Evolutionary conservation across 2,329 filamentous ascomycete genomes (phyloP), one percentile per base, ranked within the genome.

Genomic region (Paraconiothyrium sp.): DNA sequence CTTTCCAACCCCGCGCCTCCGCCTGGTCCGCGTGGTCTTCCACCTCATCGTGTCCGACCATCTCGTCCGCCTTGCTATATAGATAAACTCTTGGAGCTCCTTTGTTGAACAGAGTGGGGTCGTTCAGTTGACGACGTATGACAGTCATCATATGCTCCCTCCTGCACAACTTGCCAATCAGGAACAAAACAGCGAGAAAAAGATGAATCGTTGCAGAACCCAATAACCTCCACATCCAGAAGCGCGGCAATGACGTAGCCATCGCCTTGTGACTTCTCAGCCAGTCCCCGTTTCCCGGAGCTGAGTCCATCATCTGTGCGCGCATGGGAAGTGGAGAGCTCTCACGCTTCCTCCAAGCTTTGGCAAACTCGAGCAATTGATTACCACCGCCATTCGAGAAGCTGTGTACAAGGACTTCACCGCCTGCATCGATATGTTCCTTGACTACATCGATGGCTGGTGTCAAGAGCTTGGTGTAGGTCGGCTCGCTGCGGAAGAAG

Each of bases 21-120:
- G 86, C 83, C 39, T 81, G 74, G 2, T 82, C 81, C 0, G 82
- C 84, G 67, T 89, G 84, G 14, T 77, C 78, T 65, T 88, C 85
- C 0, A 89, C 83, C 62, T 89, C 86, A 60, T 84, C 70, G 72
- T 81, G 85, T 3, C 77, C 72, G 11, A 90, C 87, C 62, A 90
- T 80, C 47, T 84, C 78, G 64, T 90, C 88, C 51, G 82, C 82
- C 61, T 83, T 84, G 64, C 85, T 87, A 69, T 89, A 90, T 32
- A 89, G 64, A 72, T 88, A 89, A 60, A 89, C 67, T 54, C 85
- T 79, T 20, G 82, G 81, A 1, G 84, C 79, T 11, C 54, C 55
- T 1, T 30, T 64, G 41, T 72, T 63, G 60, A 78, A 77, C 1
- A 75, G 51, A 2, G 14, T 39, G 27, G 67, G 62, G 61, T 76